A percentile compares a stretch with the other conserved stretches of the same genome.
Conservation (phyloP, 768 basidiomycete genomes). For the Naematelia aurantialba region DNA sequence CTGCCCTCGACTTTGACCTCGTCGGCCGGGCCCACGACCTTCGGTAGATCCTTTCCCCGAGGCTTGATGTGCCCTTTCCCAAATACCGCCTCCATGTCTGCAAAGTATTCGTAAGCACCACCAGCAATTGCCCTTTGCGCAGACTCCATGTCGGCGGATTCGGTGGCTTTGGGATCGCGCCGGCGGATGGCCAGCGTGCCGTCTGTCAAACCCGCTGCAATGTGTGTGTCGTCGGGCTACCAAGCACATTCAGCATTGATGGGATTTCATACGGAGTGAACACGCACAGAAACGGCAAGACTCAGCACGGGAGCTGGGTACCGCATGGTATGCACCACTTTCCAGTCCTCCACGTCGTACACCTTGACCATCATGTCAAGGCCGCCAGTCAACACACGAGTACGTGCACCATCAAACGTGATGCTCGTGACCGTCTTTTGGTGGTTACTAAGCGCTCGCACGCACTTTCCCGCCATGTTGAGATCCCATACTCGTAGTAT, state of each 20-base stretch:
- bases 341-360: conserved; percentile 85
- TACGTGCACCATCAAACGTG: conserved; percentile 70
- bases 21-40: conserved; percentile 60
- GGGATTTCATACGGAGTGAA: background rate
- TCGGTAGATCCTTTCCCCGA: conserved; percentile 53
- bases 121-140: conserved; percentile 55
- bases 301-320: conserved; percentile 90
- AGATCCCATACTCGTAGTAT: conserved; percentile 94
- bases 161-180: conserved; percentile 71
- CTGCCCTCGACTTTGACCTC: conserved; percentile 75
- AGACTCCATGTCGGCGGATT: conserved; percentile 50
- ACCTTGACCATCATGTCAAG: conserved; percentile 99
- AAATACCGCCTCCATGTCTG: conserved; percentile 59
- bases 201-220: conserved; percentile 95
- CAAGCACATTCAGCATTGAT: background rate
- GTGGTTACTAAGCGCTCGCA: conserved; percentile 89
- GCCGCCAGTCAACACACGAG: conserved; percentile 79
- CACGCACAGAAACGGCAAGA: conserved; percentile 70
- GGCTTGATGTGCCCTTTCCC: conserved; percentile 55
- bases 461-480: conserved; percentile 68
- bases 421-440: conserved; percentile 94
- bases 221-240: conserved; percentile 93
- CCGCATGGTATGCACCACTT: conserved; percentile 97
- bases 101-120: conserved; percentile 66
- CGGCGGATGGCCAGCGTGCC: conserved; percentile 96